Evolutionary conservation across 345 rosid genomes (phyloP), one percentile per base, ranked within the genome.

Genomic region (Anastatica hierochuntica): DNA sequence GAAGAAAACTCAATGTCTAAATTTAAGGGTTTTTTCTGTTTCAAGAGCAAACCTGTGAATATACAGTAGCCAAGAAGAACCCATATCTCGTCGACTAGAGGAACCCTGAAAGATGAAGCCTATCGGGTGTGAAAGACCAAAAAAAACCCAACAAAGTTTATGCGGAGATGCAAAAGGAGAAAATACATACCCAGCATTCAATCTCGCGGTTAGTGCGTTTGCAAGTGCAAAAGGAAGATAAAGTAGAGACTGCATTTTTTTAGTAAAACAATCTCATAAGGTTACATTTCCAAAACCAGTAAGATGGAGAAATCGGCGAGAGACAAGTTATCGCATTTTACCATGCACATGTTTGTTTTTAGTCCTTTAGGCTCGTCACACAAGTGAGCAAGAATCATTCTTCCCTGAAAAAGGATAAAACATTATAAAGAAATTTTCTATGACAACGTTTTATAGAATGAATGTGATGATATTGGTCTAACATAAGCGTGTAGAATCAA

Each of bases 341-440:
- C 99, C 95, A 92, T 63, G 79, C 99, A 88, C 99, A 92, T 92
- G 63, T 92, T 83, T 57, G 99, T 92, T 75, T 92, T 92, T 59
- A 92, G 70, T 68, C 99, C 99, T 72, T 85, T 92, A 9, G 97
- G 95, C 68, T 92, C 99, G 66, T 92, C 97, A 60, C 99, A 92
- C 73, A 92, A 70, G 71, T 92, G 99, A 60, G 99, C 88, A 64
- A 92, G 77, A 76, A 92, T 88, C 99, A 92, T 88, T 74, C 99
- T 80, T 71, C 99, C 99, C 99, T 92, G 87, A 49, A 63, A 73
- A 71, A 55, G 43, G 2, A 4, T 29, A 19, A 67, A 12, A 50
- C 42, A 19, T 2, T 17, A 36, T 23, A 29, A 8, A 8, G 8
- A 0, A 6, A 8, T 4, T 0, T 13, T 24, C 14, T 15, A 6